Base-by-base conservation (phyloP, 2,329 filamentous ascomycete genomes). In the Arthrinium phaeospermum region DNA sequence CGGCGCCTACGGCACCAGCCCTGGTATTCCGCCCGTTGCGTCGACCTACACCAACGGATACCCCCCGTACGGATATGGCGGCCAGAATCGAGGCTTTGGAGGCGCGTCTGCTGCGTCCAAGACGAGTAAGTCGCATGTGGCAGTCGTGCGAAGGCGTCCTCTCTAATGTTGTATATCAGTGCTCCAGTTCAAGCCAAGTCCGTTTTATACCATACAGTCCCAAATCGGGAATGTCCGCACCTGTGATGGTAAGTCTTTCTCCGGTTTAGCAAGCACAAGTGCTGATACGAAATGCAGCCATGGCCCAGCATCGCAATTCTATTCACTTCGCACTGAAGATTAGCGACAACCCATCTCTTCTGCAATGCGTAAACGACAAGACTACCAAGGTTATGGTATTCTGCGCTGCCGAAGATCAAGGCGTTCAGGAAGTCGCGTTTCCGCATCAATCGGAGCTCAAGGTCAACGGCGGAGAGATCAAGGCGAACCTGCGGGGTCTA, bases 381-480 rank as follows among this genome's bases (percentile, higher is more conserved):
- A 87, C 87, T 16, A 83, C 92, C 77, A 89, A 91, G 69, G 87
- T 98, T 57, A 92, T 98, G 89, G 87, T 98, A 5, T 98, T 97
- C 79, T 97, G 95, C 78, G 91, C 94, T 4, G 85, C 86, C 1
- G 92, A 94, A 71, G 86, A 86, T 22, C 82, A 87, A 19, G 90
- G 88, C 22, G 81, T 85, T 3, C 93, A 94, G 69, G 94, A 98
- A 74, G 91, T 99, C 71, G 86, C 94, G 0, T 99, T 99, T 76
- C 96, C 96, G 1, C 91, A 96, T 77, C 95, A 98, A 83, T 93
- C 96, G 45, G 96, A 99, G 80, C 88, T 99, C 72, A 96, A 95
- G 80, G 90, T 98, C 71, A 99, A 99, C 77, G 89, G 91, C 13
- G 93, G 93, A 46, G 94, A 98, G 72, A 89, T 98, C 76, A 96